Base-by-base conservation (phyloP, 2,329 filamentous ascomycete species). In the Pestalotiopsis sp. region DNA sequence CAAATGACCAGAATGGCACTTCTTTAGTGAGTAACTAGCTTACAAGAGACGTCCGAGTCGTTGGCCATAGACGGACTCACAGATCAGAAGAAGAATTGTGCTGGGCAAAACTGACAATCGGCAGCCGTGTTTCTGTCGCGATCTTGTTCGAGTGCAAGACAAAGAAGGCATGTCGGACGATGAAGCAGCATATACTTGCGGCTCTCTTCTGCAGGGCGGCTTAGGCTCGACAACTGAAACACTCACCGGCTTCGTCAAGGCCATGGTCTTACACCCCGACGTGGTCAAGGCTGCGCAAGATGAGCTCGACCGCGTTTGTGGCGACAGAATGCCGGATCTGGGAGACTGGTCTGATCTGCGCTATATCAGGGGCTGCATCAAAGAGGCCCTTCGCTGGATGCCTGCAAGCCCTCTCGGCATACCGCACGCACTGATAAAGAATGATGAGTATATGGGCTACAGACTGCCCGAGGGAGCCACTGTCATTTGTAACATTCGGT, bases 311-410 rank as follows among this genome's bases (percentile, higher is more conserved):
- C 74, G 78, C 5, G 83, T 87, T 1, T 85, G 83, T 64, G 85
- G 84, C 17, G 80, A 84, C 64, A 79, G 82, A 24, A 80, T 87
- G 76, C 85, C 86, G 0, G 80, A 73, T 17, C 78, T 83, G 56
- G 75, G 79, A 10, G 84, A 88, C 70, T 82, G 81, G 72, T 75
- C 81, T 2, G 75, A 81, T 14, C 75, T 88, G n/a, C 85, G 85
- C 0, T 85, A 82, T 1, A 79, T 87, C 7, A 78, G 85, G 14
- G 85, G 85, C 1, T 83, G 83, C 24, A 76, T 87, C 38, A 87
- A 88, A 74, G 86, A 89, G 75, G 84, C 82, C 17, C 74, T 88
- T 26, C 79, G 86, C 30, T 88, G 86, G 85, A 80, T 84, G 67
- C 85, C 85, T 1, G 65, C 66, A 7, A 56, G 44, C 17, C 10